A percentile compares a stretch with the other conserved stretches of the same genome.
Conservation (phyloP, 2,329 filamentous ascomycete genomes). For the Calonectria pseudoturangicola region DNA sequence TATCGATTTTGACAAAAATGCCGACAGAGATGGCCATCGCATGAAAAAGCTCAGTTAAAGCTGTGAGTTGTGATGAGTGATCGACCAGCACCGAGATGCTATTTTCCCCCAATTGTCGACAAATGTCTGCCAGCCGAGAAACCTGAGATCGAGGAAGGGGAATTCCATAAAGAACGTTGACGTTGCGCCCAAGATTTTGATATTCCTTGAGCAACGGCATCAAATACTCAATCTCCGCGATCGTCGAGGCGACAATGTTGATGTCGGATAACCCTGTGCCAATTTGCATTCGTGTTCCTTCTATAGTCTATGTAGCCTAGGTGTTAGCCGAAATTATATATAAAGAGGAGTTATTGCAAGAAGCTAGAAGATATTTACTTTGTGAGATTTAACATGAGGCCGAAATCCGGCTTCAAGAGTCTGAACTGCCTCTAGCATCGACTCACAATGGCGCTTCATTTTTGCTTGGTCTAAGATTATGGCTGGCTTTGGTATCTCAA, state of each 20-base stretch:
- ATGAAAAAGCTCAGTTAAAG: constrained; percentile 56
- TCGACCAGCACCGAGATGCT: constrained; percentile 75
- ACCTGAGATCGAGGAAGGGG: constrained; percentile 74
- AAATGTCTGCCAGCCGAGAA: constrained; percentile 68
- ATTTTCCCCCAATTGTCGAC: constrained; percentile 64
- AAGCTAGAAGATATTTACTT: constrained; percentile 61
- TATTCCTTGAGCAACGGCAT: constrained; percentile 68
- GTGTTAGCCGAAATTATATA: accelerated
- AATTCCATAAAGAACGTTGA: constrained; percentile 75
- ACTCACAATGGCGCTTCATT: constrained; percentile 71
- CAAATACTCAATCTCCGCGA: constrained; percentile 75
- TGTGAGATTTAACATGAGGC: constrained; percentile 80
- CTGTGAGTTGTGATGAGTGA: constrained; percentile 68
- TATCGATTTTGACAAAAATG: constrained; percentile 78
- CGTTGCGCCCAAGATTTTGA: constrained; percentile 36
- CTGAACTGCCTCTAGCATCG: constrained; percentile 71
- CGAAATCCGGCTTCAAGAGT: constrained; percentile 73
- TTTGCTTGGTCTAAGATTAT: constrained; percentile 73
- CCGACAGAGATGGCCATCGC: constrained; percentile 56
- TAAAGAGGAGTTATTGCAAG: not conserved
- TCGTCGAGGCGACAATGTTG: constrained; percentile 76
- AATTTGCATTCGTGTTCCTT: constrained; percentile 73
- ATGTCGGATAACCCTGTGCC: constrained; percentile 62
- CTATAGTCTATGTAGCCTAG: constrained; percentile 72
- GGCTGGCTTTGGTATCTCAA: constrained; percentile 70